Base-by-base conservation (phyloP, 2,329 filamentous ascomycete species). In the Alternaria longipes region DNA sequence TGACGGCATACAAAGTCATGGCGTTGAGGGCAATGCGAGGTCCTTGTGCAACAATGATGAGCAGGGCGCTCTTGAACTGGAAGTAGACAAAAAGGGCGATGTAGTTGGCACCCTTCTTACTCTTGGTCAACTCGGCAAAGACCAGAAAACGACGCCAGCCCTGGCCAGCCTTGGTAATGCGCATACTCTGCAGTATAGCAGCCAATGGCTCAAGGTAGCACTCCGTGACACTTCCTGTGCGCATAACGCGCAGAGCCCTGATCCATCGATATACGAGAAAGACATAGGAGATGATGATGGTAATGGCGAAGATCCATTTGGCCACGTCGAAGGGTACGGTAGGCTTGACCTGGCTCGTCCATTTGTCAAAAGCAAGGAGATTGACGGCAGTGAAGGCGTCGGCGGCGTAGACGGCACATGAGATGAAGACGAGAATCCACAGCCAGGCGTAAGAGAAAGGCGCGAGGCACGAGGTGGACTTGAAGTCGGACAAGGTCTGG, bases 381-480 rank as follows among this genome's bases (percentile, higher is more conserved):
- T 97, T 96, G 81, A 97, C 87, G 64, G 94, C 94, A 5, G 94
- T 97, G 76, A 97, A 98, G 63, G 90, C 93, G 81, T 98, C 94
- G 76, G 96, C 91, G 28, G 85, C 89, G 79, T 97, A 97, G 67
- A 97, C 93, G 45, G 92, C 90, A 51, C 94, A 78, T 3, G 93
- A 95, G 59, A 96, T 83, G 54, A 93, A 58, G 45, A 94, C 85
- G 69, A 93, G 91, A 60, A 95, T 84, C 86, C 90, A 95, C 53
- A 98, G 86, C 81, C 93, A 95, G 72, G 84, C 87, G 78, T 97
- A 98, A 62, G 93, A 94, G 67, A 97, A 85, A 8, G 87, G 85
- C 1, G 91, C 86, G 68, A 91, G 89, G 78, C 91, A 93, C 14
- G 92, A 94, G 30, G 86, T 89, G 3, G 91, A 90, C 77, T 90